Percentiles rank a stretch among this genome's conserved stretches.
Conservation (phyloP, 306 rosid genomes). For the Rosa persica region DNA sequence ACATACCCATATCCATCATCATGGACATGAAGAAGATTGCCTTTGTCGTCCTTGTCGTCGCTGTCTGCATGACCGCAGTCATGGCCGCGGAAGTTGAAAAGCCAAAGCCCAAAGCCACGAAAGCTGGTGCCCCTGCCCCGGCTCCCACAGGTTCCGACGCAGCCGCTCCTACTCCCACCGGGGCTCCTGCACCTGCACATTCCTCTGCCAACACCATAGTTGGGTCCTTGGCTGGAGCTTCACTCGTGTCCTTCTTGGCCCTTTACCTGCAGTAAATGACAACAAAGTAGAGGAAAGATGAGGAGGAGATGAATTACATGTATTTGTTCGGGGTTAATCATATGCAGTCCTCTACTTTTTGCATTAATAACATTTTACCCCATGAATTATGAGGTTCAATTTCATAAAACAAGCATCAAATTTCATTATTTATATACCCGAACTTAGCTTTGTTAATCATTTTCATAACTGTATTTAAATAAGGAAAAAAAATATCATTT, state of each 20-base stretch:
- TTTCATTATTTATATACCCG: too few relatives aligned
- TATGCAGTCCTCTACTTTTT: not conserved
- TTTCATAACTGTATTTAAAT: too few relatives aligned
- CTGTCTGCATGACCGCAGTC: conserved; percentile 18
- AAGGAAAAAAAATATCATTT: too few relatives aligned
- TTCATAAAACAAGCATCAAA: too few relatives aligned
- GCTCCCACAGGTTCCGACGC: conserved; percentile 3
- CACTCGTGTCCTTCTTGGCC: conserved; percentile 20
- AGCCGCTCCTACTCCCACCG: not conserved
- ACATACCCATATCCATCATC: not conserved
- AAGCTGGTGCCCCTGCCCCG: not conserved
- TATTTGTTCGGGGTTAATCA: not conserved
- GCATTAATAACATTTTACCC: too few relatives aligned
- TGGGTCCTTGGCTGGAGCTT: conserved; percentile 19
- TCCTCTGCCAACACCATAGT: not conserved
- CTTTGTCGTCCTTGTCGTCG: conserved; percentile 8
- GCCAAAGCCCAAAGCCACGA: not conserved
- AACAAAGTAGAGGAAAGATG: not conserved
- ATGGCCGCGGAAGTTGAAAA: conserved; percentile 1
- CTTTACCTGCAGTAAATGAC: conserved; percentile 17
- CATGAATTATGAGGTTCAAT: too few relatives aligned
- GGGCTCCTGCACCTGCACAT: not conserved
- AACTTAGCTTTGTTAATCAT: too few relatives aligned
- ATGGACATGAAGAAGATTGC: conserved; percentile 25
- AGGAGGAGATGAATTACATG: not conserved